Evolutionary conservation across 2,329 filamentous ascomycete genomes (phyloP).

Genomic region (Xylaria hypoxylon): DNA sequence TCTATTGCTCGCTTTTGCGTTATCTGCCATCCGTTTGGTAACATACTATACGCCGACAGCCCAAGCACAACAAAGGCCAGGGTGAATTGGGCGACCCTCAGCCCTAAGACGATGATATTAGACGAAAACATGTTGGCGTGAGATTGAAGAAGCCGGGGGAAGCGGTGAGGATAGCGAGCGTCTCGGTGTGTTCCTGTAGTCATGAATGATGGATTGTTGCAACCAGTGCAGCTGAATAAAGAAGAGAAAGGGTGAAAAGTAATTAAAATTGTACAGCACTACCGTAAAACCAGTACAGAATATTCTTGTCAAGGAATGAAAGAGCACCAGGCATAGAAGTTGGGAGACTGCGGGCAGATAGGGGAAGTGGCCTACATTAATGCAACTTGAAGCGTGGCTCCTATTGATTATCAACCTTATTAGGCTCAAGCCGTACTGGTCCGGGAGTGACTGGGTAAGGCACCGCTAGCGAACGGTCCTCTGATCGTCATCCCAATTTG

Average conservation of each 20-base stretch:
- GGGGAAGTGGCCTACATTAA: slow-evolving; percentile 37
- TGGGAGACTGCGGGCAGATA: slow-evolving; percentile 37
- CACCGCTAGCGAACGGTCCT: slow-evolving; percentile 35
- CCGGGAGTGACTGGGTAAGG: slow-evolving; percentile 23
- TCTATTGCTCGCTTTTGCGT: not conserved
- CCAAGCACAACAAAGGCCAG: slow-evolving; percentile 61
- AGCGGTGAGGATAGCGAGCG: slow-evolving; percentile 47
- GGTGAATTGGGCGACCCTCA: slow-evolving; percentile 60
- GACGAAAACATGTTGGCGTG: slow-evolving; percentile 55
- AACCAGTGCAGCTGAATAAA: slow-evolving; percentile 35
- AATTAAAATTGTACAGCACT: slow-evolving; percentile 9
- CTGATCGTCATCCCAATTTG: slow-evolving; percentile 42
- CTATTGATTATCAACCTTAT: slow-evolving; percentile 40
- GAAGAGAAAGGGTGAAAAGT: slow-evolving; percentile 18
- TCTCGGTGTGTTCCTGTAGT: slow-evolving; percentile 45
- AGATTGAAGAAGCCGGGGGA: slow-evolving; percentile 40
- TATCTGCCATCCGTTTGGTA: not conserved
- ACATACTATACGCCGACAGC: slow-evolving; percentile 64
- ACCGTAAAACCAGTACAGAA: slow-evolving; percentile 37
- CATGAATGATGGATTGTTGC: slow-evolving; percentile 42
- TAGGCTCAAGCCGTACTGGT: slow-evolving; percentile 29
- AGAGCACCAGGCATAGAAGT: slow-evolving; percentile 42
- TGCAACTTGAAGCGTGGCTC: slow-evolving; percentile 41
- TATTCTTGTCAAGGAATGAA: slow-evolving; percentile 42
- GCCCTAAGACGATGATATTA: slow-evolving; percentile 53